Evolutionary conservation across 2,329 filamentous ascomycete genomes (phyloP), one percentile per base, ranked within the genome.

Genomic region (Colletotrichum sp.): DNA sequence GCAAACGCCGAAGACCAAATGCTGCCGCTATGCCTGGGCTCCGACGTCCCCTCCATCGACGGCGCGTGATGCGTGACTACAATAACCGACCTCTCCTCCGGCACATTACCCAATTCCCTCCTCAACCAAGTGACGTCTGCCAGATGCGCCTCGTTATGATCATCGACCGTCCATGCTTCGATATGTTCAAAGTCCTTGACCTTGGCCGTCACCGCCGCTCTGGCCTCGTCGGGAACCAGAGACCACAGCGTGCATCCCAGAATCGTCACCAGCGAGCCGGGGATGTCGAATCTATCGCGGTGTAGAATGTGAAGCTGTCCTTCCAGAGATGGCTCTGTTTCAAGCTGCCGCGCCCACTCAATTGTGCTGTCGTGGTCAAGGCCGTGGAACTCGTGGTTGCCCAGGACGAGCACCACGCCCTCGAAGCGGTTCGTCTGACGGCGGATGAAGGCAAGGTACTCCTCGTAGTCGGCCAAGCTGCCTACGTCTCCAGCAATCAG

Each of bases 171-270:
- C 91, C 91, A 93, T 6, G 80, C 82, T 18, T 81, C 55, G n/a
- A 93, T 92, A 32, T 86, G 85, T 30, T 86, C 83, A 69, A 91
- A 92, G 80, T 93, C 91, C 24, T 86, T 87, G 12, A 92, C 83
- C 74, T 84, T 88, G 39, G 81, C 81, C 30, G 82, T 63, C 16
- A 92, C 87, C 6, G 86, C 79, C 1, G 81, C 80, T 13, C 79
- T 82, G 6, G 84, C 82, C 7, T 85, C 81, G 0, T 84, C 77
- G 0, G 88, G 84, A 8, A 93, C 85, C 0, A 82, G 78, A 2
- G 90, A 91, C 88, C 90, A 92, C 0, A 93, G 84, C 3, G 90
- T 91, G 77, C 89, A 92, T 8, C 91, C 91, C 3, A 93, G 81
- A 4, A 93, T 81, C 4, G 87, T 89, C n/a, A 91, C 69, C 28